Conservation (phyloP, 768 basidiomycete species). For the Russula foetens region DNA sequence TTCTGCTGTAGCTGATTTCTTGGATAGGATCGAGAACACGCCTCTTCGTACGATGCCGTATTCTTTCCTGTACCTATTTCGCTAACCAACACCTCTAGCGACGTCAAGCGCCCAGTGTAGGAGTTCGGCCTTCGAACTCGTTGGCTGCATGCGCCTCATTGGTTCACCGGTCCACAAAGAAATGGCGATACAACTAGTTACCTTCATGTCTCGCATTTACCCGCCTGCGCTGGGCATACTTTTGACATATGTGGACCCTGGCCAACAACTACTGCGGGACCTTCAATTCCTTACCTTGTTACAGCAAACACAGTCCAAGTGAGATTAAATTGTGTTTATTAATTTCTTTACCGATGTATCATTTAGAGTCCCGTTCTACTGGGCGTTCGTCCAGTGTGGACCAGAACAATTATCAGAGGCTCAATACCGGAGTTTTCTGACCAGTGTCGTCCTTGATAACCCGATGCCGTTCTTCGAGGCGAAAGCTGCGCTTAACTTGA, state of each 20-base stretch:
- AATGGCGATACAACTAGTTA: conserved; percentile 36
- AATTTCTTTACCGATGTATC: neutral
- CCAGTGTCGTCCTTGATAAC: neutral
- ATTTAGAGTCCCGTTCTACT: conserved; percentile 9
- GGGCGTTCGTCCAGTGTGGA: conserved; percentile 12
- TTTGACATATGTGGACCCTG: conserved; percentile 37
- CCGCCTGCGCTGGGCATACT: conserved; percentile 36
- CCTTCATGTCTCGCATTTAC: conserved; percentile 35
- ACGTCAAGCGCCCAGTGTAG: conserved; percentile 28
- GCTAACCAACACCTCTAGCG: conserved; percentile 27
- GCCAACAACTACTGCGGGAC: conserved; percentile 32
- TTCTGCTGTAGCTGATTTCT: conserved; percentile 34
- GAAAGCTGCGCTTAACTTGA: conserved; percentile 5
- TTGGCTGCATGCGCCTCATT: conserved; percentile 56
- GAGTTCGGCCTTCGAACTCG: conserved; percentile 42
- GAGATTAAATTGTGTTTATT: neutral
- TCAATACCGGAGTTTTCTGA: conserved; percentile 8
- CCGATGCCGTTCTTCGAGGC: conserved; percentile 6
- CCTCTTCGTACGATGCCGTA: conserved; percentile 37
- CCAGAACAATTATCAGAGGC: neutral
- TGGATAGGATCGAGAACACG: conserved; percentile 36
- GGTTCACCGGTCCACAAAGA: conserved; percentile 28
- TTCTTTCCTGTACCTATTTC: neutral
- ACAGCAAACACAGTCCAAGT: neutral
- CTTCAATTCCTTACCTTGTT: neutral